Base-by-base conservation (phyloP, 177 flowering plant species). In the Tripterygium wilfordii region DNA sequence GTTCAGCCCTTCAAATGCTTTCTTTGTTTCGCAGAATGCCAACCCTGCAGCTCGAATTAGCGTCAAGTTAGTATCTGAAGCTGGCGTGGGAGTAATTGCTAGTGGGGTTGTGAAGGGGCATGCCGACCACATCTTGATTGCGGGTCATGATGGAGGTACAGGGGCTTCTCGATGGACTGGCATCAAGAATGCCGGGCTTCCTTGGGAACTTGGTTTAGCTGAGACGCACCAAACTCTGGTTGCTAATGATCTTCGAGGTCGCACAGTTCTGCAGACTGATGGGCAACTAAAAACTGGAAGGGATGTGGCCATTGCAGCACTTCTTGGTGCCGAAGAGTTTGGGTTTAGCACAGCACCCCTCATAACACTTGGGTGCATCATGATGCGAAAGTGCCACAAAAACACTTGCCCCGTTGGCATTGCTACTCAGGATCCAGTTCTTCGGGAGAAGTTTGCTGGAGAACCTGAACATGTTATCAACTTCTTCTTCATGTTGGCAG, bases 311-410 rank as follows among this genome's bases (percentile, higher is more conserved):
- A 74, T 90, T 56, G 99, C 99, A 18, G 90, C 96, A 28, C 96
- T 94, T 57, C 87, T 94, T 54, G 99, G 99, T 32, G 99, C 99
- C 5, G 99, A 94, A 62, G 99, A 94, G 42, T 94, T 94, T 66
- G 99, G 99, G 36, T 94, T 94, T 70, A 94, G 99, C 65, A 94
- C 99, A n/a, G 99, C 99, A 19, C 99, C 99, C 16, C 85, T 94
- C 16, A 94, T 94, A 31, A 90, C 99, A 0, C 88, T 94, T 8
- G 99, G 99, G 13, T 94, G 99, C 75, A 90, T 94, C 54, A 94
- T 94, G 99, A 94, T 94, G 99, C 53, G 99, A 41, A 94, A 94
- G 61, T 94, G 99, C 72, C 99, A 94, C 73, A 94, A 94, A 60
- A 94, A 94, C 55, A 94, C 99, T 23, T 94, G 99, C 48, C 99